Evolutionary conservation across 2,329 filamentous ascomycete species (phyloP).

Genomic region (Pseudogymnoascus pannorum): DNA sequence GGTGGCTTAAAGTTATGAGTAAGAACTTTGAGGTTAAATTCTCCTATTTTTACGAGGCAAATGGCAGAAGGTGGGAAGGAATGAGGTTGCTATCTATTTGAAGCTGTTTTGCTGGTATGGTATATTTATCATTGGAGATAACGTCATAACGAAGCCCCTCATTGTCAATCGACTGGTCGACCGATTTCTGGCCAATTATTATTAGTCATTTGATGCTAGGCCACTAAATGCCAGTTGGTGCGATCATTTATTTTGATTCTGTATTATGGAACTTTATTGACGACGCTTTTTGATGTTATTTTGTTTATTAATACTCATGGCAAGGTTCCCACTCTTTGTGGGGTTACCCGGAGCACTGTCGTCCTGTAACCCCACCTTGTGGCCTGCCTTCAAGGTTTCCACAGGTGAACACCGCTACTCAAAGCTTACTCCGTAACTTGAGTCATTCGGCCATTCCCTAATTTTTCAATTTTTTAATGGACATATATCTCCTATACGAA

Average conservation of each 20-base stretch:
- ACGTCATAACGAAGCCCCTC: neutral
- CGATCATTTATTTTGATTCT: neutral
- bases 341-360: conserved; percentile 5
- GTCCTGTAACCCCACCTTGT: conserved; percentile 7
- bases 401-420: neutral
- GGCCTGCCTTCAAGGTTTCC: neutral
- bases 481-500: neutral
- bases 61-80: neutral
- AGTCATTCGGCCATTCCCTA: neutral
- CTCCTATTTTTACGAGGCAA: neutral
- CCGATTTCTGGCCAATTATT: neutral
- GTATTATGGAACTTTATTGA: neutral
- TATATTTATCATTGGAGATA: neutral
- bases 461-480: neutral
- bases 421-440: conserved; percentile 5
- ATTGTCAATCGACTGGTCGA: neutral
- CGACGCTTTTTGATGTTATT: neutral
- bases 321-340: neutral
- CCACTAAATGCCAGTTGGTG: neutral
- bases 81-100: neutral
- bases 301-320: neutral
- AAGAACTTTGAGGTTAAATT: neutral
- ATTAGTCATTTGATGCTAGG: neutral
- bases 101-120: neutral
- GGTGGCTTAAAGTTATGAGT: neutral